Base-by-base conservation (phyloP, 306 rosid species). In the Parietaria judaica region DNA sequence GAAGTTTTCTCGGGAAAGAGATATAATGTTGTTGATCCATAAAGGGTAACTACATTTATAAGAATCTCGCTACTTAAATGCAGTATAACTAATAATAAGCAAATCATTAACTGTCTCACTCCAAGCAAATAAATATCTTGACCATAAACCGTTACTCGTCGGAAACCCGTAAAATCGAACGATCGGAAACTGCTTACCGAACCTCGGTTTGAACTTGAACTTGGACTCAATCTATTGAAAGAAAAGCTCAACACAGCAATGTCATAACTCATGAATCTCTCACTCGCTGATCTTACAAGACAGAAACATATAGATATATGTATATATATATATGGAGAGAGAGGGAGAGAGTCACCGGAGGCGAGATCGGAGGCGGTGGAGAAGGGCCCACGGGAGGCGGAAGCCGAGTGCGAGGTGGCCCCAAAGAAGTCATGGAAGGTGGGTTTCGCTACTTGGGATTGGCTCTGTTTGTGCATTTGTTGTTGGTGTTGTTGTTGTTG, bases 371-470 rank as follows among this genome's bases (percentile, higher is more conserved):
- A 81, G 5, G 80, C 71, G 3, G 83, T 65, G 11, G 90, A 77
- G 0, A 86, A 83, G 3, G 80, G 61, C 44, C 78, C 83, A 81
- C 48, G 70, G 14, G 86, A 68, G 60, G 67, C 48, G 58, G 66
- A 61, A 51, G 66, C 70, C 49, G 63, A 7, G 8, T 59, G 72
- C 8, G 84, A 53, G 58, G 75, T 88, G 89, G 72, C 84, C 68
- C 89, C 96, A 46, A 91, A 79, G 76, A 91, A 91, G 67, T 91
- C 96, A 74, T 86, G 98, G 53, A 88, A 88, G 2, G 83, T 72
- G 1, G 89, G 84, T 6, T 80, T 84, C 51, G 70, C 60, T 15
- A 57, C 59, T 56, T 78, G 82, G 60, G 39, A 14, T n/a, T 56
- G 44, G 39, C 17, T 61, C 66, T 58, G 36, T 60, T n/a, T 11